These are phyloP conservation scores for Tolypocladium album DNA, from an alignment of 2,329 filamentous ascomycete genomes.

Conservation along the genomic window DNA sequence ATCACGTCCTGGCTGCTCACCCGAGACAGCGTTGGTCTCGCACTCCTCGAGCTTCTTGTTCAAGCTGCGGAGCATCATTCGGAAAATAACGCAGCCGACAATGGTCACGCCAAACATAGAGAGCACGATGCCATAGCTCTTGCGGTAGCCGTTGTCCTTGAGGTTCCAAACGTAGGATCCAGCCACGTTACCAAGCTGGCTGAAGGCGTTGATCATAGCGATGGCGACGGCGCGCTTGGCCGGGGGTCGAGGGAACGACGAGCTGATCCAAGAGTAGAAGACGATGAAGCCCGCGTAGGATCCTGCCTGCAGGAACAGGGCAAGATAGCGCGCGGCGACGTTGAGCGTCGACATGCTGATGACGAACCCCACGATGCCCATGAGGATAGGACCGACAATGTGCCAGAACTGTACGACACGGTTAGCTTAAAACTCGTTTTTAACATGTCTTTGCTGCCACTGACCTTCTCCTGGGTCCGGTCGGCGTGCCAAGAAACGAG, in stretches of 20 bases:
- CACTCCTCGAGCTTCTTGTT: slow-evolving; percentile 36
- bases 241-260: slow-evolving; percentile 45
- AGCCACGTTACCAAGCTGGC: slow-evolving; percentile 47
- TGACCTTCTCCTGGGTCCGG: slow-evolving; percentile 39
- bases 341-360: slow-evolving; percentile 49
- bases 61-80: slow-evolving; percentile 31
- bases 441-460: slow-evolving; percentile 1
- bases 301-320: slow-evolving; percentile 47
- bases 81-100: slow-evolving; percentile 37
- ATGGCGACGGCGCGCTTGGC: slow-evolving; percentile 52
- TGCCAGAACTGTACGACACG: slow-evolving; percentile 38
- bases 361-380: slow-evolving; percentile 46
- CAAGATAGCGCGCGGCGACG: slow-evolving; percentile 45
- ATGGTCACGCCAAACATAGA: slow-evolving; percentile 54
- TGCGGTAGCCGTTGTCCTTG: slow-evolving; percentile 47
- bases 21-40: slow-evolving; percentile 27
- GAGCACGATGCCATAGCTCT: slow-evolving; percentile 54
- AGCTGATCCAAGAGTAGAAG: slow-evolving; percentile 48
- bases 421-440: background rate
- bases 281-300: slow-evolving; percentile 49
- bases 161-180: slow-evolving; percentile 55
- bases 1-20: slow-evolving; percentile 27
- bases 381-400: slow-evolving; percentile 39
- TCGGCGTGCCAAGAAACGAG: slow-evolving; percentile 46
- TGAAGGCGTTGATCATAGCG: slow-evolving; percentile 48